Base-by-base conservation (phyloP, 495 filamentous ascomycete species). In the Rhypophila decipiens region DNA sequence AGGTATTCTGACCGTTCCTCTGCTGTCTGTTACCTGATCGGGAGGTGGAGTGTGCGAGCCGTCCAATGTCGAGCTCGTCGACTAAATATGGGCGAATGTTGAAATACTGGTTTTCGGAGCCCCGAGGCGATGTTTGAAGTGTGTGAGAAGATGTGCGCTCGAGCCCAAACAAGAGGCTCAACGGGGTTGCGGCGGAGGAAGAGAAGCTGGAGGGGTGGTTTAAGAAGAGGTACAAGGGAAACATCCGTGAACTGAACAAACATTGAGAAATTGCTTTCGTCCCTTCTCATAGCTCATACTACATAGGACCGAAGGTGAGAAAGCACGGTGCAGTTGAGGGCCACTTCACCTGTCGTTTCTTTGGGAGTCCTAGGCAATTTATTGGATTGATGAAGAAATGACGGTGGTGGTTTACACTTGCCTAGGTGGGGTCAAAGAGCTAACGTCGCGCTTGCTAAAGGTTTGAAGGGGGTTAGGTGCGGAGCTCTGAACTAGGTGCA, bases 131-230 rank as follows among this genome's bases (percentile, higher is more conserved):
- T 46, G 52, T 54, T 54, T 54, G 46, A 54, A 22, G 47, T 50
- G 52, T 54, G 52, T 54, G 46, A 45, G 46, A 53, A 45, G 45
- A 39, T 20, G 19, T 23, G 52, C 37, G 52, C 52, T 54, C 52
- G 52, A 38, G 52, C 51, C 31, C 39, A 20, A 18, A 21, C 19
- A 19, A 29, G 39, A 27, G 8, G 13, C 12, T 18, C 13, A 34
- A 43, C 35, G 10, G 18, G 9, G 36, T 17, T 17, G 9, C 17
- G 18, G 36, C 5, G 17, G 22, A 4, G 4, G 40, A 42, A 29
- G 12, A 15, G 13, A 24, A 31, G 22, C 42, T 44, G 35, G 35
- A 29, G 18, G 21, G 13, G 40, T 24, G n/a, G n/a, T n/a, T n/a
- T n/a, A n/a, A n/a, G n/a, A n/a, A n/a, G n/a, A n/a, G n/a, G n/a